phyloP scores from a whole-genome alignment of 306 rosid species.

The Sesbania bispinosa region DNA sequence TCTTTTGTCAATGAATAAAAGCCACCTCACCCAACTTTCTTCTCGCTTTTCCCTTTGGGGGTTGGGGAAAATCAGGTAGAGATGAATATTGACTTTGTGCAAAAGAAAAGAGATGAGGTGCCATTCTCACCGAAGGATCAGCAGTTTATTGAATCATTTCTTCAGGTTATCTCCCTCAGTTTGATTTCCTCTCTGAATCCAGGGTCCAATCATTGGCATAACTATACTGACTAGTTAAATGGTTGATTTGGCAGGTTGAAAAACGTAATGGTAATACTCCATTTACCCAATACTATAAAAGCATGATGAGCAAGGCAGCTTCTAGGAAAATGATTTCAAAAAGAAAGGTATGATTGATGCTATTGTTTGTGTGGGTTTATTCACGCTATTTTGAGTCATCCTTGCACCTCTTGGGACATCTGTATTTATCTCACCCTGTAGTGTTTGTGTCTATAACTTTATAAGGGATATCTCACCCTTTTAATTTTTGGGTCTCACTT shows the following conservation, averaged over 20 bases:
- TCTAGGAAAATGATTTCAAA: slow-evolving; percentile 51
- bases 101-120: slow-evolving; percentile 76
- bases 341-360: slow-evolving; percentile 53
- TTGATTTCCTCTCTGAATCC: not conserved
- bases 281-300: slow-evolving; percentile 71
- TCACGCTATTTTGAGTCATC: not conserved
- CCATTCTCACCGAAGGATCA: slow-evolving; percentile 85
- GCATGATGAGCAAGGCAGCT: slow-evolving; percentile 71
- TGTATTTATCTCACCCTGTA: not conserved
- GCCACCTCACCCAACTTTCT: not conserved
- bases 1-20: not conserved
- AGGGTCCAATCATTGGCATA: not conserved
- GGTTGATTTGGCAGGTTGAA: slow-evolving; percentile 55
- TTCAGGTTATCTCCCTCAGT: slow-evolving; percentile 56
- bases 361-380: not conserved
- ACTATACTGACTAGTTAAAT: slow-evolving; percentile 14
- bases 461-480: not conserved
- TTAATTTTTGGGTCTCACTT: not conserved
- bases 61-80: slow-evolving; percentile 62
- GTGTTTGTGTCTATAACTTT: not conserved
- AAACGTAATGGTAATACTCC: slow-evolving; percentile 51
- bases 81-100: slow-evolving; percentile 66
- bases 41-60: not conserved
- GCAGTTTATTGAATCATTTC: slow-evolving; percentile 69
- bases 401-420: not conserved